phyloP scores from a whole-genome alignment of 345 rosid species.

The Punica granatum region DNA sequence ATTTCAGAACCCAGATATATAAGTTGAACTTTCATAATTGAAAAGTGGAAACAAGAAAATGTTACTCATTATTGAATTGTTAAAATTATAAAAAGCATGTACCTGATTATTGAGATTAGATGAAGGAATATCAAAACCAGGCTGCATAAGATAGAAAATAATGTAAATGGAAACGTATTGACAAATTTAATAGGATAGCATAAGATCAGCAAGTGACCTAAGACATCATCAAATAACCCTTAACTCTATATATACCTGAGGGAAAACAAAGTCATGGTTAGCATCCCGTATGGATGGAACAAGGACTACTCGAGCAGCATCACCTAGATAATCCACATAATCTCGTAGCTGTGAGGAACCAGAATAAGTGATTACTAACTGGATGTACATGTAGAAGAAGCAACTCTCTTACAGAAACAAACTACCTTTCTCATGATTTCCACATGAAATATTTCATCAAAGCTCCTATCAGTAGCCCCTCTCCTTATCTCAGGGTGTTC shows the following conservation, averaged over 20 bases:
- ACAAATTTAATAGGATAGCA: not conserved
- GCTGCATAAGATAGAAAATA: constrained; percentile 38
- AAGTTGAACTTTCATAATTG: not conserved
- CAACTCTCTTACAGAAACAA: not conserved
- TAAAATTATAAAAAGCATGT: constrained; percentile 8
- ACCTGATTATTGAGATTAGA: constrained; percentile 58
- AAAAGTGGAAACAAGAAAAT: not conserved
- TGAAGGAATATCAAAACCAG: constrained; percentile 54
- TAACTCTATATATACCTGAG: constrained; percentile 51
- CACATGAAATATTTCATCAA: constrained; percentile 50
- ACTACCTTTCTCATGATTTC: constrained; percentile 70
- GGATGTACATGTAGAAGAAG: not conserved
- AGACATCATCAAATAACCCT: not conserved
- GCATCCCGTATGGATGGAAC: constrained; percentile 88
- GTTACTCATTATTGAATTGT: not conserved
- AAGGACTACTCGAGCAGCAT: constrained; percentile 51
- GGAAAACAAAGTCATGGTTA: constrained; percentile 86
- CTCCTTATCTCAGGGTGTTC: constrained; percentile 80
- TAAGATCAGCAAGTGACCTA: not conserved
- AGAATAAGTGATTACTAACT: not conserved
- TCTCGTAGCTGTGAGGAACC: constrained; percentile 61
- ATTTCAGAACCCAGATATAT: constrained; percentile 5
- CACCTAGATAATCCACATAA: constrained; percentile 66
- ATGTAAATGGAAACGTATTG: not conserved
- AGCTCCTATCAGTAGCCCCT: constrained; percentile 51